Base-by-base conservation (phyloP, 2,329 filamentous ascomycete species). In the Pezicula radicicola region DNA sequence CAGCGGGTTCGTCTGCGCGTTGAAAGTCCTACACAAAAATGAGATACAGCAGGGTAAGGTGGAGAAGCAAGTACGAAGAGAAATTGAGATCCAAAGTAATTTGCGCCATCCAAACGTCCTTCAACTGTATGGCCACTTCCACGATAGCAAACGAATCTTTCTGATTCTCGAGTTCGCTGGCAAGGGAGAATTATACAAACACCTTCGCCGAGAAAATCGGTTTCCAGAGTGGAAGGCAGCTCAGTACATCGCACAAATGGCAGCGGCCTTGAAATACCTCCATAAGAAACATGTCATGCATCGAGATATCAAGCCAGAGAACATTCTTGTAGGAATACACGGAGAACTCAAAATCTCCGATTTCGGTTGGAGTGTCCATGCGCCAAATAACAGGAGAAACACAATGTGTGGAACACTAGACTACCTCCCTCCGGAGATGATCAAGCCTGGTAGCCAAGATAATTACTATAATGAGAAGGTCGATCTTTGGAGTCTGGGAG, bases 261-360 rank as follows among this genome's bases (percentile, higher is more conserved):
- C 85, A n/a, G 87, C 87, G 42, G 91, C 91, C 0, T 75, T 96
- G 62, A 86, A 87, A 61, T 97, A 97, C 67, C 80, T 97, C 43
- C 92, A 97, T 76, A 91, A 91, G 69, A 97, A 97, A 76, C 91
- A 97, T 70, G 89, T 97, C 61, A 97, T 97, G 75, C 93, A 97
- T 72, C 83, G 92, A 53, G 92, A 97, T 64, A 97, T 97, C 75
- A 97, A 97, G 76, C 92, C 92, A 2, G 92, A 97, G 73, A 97
- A 97, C 66, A 97, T 97, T 58, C 80, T 97, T 19, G 87, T 97
- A 28, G 93, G 93, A 13, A 91, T 97, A 54, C 93, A 97, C 67
- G 94, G 92, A 60, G 94, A 99, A 76, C 92, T 99, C 75, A 99
- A 99, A 73, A 92, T 99, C 66, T 95, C 91, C 4, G 94, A 99